A percentile compares a stretch with the other conserved stretches of the same genome.
phyloP scores from a whole-genome alignment of 139 green algal genomes.

The Yamagishiella unicocca region DNA sequence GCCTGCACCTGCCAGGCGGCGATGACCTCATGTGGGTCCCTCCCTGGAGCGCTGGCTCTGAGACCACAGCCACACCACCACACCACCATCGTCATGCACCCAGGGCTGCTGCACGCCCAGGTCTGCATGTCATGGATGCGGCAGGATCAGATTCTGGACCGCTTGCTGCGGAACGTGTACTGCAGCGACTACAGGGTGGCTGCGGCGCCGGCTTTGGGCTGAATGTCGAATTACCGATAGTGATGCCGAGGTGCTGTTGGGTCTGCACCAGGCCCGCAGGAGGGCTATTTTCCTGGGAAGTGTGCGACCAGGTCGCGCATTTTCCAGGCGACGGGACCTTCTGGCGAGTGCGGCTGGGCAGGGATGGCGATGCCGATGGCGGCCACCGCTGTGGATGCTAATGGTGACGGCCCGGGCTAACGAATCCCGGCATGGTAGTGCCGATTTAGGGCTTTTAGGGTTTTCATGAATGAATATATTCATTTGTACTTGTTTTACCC shows the following conservation, averaged over 20 bases:
- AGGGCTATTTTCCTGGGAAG: background rate
- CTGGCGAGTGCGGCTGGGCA: background rate
- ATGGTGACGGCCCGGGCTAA: background rate
- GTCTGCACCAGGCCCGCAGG: background rate
- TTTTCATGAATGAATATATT: no score
- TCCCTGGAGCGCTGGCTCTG: constrained; percentile 40
- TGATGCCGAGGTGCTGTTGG: background rate
- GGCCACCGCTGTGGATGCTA: background rate
- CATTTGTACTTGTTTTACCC: no score
- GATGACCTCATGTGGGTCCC: constrained; percentile 43
- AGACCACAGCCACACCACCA: constrained; percentile 19
- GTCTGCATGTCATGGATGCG: constrained; percentile 15
- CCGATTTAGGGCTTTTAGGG: no score
- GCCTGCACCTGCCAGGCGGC: constrained; percentile 11
- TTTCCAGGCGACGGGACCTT: no score
- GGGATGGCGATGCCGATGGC: background rate
- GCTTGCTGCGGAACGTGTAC: constrained; percentile 24
- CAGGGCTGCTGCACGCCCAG: constrained; percentile 41
- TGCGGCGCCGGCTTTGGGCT: background rate
- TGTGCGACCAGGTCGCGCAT: no score
- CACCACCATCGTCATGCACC: constrained; percentile 7
- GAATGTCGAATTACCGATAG: no score
- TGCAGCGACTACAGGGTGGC: background rate
- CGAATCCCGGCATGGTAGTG: no score
- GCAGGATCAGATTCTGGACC: constrained; percentile 39